Percentiles rank a stretch among this genome's conserved stretches.
These are phyloP conservation scores for Leccinum pellstonianum DNA, from an alignment of 768 basidiomycete species.

Conservation along the genomic window DNA sequence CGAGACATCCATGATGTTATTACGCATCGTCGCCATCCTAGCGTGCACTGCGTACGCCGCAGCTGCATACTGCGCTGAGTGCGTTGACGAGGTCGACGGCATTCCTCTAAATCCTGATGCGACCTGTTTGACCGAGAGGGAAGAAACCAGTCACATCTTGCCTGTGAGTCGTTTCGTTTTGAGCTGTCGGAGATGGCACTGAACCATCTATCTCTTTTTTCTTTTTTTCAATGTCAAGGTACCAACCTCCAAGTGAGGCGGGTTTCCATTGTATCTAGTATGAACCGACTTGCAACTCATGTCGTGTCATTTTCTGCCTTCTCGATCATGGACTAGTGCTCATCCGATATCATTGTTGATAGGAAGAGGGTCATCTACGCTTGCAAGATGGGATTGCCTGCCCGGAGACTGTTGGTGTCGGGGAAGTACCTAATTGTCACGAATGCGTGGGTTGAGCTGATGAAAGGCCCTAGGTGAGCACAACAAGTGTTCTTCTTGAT, in stretches of 20 bases:
- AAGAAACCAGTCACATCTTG: not conserved
- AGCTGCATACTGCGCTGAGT: not conserved
- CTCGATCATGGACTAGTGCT: not conserved
- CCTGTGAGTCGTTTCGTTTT: not conserved
- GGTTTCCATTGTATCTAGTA: not conserved
- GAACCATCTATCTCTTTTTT: not conserved
- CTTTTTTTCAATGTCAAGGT: not conserved
- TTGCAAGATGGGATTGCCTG: not conserved
- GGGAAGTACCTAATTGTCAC: not conserved
- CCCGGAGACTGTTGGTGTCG: not conserved
- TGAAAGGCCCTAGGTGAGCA: not conserved
- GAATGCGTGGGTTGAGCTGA: not conserved
- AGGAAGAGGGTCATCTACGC: not conserved
- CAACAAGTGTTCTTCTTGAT: not conserved
- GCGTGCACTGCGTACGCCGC: not conserved
- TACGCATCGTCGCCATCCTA: not conserved
- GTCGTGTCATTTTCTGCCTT: not conserved
- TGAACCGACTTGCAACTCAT: not conserved
- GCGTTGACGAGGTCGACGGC: not conserved
- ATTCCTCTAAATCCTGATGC: not conserved
- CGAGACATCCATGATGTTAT: not conserved
- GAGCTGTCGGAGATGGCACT: not conserved
- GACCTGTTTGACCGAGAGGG: not conserved
- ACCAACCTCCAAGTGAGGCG: not conserved
- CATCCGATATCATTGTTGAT: not conserved